Base-by-base conservation (phyloP, 2,329 filamentous ascomycete genomes). In the Penicillium griseofulvum region DNA sequence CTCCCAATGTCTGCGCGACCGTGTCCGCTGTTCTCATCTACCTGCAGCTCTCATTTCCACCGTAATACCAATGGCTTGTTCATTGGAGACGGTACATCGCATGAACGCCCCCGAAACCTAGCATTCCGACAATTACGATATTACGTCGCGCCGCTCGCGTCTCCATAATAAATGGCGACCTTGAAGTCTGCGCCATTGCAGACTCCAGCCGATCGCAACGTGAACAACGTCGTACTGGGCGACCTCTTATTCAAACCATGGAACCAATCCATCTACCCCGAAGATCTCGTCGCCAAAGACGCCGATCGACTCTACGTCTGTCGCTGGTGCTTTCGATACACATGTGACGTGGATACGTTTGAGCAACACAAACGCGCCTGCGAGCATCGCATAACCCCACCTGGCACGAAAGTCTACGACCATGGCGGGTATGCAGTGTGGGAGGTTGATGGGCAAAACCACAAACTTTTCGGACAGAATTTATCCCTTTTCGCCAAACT, bases 401-500 rank as follows among this genome's bases (percentile, higher is more conserved):
- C 89, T 0, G 93, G 92, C 5, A 78, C 77, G 44, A 87, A 87
- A 69, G 82, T 97, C 24, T 97, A 97, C 71, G 79, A 88, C 47
- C 82, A 89, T 61, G 88, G 87, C 46, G 87, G 88, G 64, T 95
- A 92, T 81, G 87, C 89, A 57, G 86, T 99, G 9, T 94, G 91
- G 83, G 90, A 96, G 73, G 86, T 97, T 8, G 94, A 99, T 69
- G 94, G 94, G 19, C 91, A 92, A 69, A 84, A 87, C 63, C 83
- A 96, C 60, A 88, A 87, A 82, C 83, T 97, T 29, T 97, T 96
- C 72, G 92, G 91, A 64, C 94, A 97, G 75, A 96, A 97, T 66
- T 83, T 99, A 12, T 97, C 90, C 10, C 86, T 99, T 43, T 97
- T 97, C 72, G 92, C 91, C 28, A 99, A 97, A 75, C 85, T 99